A percentile compares a stretch with the other conserved stretches of the same genome.
phyloP scores from a whole-genome alignment of 257 asterid species.

The Anisodus acutangulus region DNA sequence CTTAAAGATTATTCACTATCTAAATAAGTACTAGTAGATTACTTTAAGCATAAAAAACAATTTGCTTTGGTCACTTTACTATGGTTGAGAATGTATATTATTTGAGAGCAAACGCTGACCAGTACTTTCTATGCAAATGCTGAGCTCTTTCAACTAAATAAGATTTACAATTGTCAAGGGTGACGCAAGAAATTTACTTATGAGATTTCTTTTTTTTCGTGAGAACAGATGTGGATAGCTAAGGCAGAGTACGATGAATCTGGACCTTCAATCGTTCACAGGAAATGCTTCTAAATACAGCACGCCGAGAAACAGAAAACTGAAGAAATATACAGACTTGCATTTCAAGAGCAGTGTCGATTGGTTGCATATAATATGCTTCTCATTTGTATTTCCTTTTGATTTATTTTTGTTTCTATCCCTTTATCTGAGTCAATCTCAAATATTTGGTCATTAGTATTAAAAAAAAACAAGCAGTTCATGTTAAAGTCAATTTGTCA shows the following conservation, averaged over 20 bases:
- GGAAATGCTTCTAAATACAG: constrained; percentile 36
- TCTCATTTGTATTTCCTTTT: constrained; percentile 30
- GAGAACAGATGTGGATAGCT: constrained; percentile 35
- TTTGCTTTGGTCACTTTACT: not conserved
- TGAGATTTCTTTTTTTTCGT: not conserved
- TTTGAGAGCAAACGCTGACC: not conserved
- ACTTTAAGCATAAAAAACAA: not conserved
- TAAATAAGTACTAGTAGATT: not conserved
- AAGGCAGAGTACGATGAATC: constrained; percentile 36
- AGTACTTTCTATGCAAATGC: not conserved
- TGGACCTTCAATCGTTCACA: constrained; percentile 37
- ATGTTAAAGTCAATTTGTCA: constrained; percentile 19
- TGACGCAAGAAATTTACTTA: not conserved
- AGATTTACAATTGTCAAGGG: not conserved
- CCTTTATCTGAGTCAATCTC: constrained; percentile 14
- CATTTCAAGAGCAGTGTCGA: constrained; percentile 23
- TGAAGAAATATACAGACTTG: constrained; percentile 24
- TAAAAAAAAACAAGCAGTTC: not conserved
- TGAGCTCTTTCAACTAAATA: not conserved
- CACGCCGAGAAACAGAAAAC: constrained; percentile 27
- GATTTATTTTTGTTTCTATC: constrained; percentile 12
- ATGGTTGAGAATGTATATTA: not conserved
- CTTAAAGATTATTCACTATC: constrained; percentile 14
- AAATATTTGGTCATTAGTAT: constrained; percentile 19
- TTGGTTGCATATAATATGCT: constrained; percentile 30